A percentile compares a stretch with the other conserved stretches of the same genome.
These are phyloP conservation scores for Macroventuria anomochaeta DNA, from an alignment of 2,329 filamentous ascomycete species.

Conservation along the genomic window DNA sequence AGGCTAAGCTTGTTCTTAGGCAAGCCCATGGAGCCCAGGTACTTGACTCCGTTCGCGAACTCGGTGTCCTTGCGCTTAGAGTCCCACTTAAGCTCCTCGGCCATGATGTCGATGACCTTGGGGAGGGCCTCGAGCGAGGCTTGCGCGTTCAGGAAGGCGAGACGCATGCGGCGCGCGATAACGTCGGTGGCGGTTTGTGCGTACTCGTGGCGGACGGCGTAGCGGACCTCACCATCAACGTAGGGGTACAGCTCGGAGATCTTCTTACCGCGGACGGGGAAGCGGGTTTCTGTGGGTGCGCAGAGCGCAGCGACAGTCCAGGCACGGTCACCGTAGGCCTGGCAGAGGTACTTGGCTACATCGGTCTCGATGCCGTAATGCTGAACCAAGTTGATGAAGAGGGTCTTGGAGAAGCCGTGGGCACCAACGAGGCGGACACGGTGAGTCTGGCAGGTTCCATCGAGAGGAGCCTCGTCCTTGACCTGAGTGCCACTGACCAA, in stretches of 20 bases:
- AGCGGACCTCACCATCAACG: slow-evolving; percentile 88
- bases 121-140: slow-evolving; percentile 87
- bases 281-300: slow-evolving; percentile 75
- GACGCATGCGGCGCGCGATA: slow-evolving; percentile 79
- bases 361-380: slow-evolving; percentile 92
- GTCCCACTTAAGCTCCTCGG: slow-evolving; percentile 81
- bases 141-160: slow-evolving; percentile 91
- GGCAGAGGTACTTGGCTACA: slow-evolving; percentile 85
- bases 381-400: slow-evolving; percentile 95
- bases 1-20: slow-evolving; percentile 62
- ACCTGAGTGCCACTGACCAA: slow-evolving; percentile 74
- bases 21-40: slow-evolving; percentile 68
- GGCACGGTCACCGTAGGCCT: slow-evolving; percentile 88
- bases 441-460: slow-evolving; percentile 83
- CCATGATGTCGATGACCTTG: slow-evolving; percentile 87
- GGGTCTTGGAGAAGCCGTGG: slow-evolving; percentile 85
- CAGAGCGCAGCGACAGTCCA: slow-evolving; percentile 89
- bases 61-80: slow-evolving; percentile 74
- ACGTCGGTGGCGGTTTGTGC: slow-evolving; percentile 91
- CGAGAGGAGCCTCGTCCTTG: slow-evolving; percentile 73
- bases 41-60: slow-evolving; percentile 74
- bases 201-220: slow-evolving; percentile 87
- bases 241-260: slow-evolving; percentile 85
- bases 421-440: slow-evolving; percentile 81
- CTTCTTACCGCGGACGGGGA: slow-evolving; percentile 81